phyloP scores from a whole-genome alignment of 352 stramenopile genomes.

The Phytophthora rubi region DNA sequence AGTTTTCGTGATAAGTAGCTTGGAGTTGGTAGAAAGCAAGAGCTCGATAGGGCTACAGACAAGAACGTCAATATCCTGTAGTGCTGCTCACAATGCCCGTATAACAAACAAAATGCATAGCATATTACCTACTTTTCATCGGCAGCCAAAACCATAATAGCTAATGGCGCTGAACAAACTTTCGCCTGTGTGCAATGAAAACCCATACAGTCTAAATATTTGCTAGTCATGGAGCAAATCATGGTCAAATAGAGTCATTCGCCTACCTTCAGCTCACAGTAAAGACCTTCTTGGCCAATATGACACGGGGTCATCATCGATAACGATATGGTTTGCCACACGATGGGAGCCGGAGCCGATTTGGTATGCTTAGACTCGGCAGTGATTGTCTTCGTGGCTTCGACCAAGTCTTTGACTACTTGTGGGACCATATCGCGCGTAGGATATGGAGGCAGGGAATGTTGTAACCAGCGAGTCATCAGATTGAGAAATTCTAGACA shows the following conservation, averaged over 20 bases:
- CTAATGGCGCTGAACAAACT: slow-evolving; percentile 41
- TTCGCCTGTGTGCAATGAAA: slow-evolving; percentile 34
- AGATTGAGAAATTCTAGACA: slow-evolving; percentile 61
- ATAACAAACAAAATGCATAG: not conserved
- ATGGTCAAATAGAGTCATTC: not conserved
- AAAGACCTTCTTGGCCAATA: slow-evolving; percentile 38
- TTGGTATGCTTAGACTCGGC: slow-evolving; percentile 11
- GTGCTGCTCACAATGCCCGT: not conserved
- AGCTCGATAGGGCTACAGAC: slow-evolving; percentile 49
- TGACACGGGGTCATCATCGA: slow-evolving; percentile 43
- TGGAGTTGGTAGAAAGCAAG: slow-evolving; percentile 55
- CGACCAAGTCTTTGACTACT: slow-evolving; percentile 6
- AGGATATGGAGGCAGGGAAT: slow-evolving; percentile 32
- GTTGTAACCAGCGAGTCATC: slow-evolving; percentile 46
- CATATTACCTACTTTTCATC: slow-evolving; percentile 53
- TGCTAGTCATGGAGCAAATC: not conserved
- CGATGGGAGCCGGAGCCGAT: not conserved
- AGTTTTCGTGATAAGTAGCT: slow-evolving; percentile 47
- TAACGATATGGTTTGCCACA: slow-evolving; percentile 47
- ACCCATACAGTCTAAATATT: not conserved
- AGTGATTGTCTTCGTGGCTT: not conserved
- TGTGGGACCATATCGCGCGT: not conserved
- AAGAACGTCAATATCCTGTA: not conserved
- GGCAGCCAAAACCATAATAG: slow-evolving; percentile 51
- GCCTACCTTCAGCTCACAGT: slow-evolving; percentile 54